Percentiles rank a stretch among this genome's conserved stretches.
phyloP scores from a whole-genome alignment of 2,329 filamentous ascomycete species.

The Cordyceps pruinosa region DNA sequence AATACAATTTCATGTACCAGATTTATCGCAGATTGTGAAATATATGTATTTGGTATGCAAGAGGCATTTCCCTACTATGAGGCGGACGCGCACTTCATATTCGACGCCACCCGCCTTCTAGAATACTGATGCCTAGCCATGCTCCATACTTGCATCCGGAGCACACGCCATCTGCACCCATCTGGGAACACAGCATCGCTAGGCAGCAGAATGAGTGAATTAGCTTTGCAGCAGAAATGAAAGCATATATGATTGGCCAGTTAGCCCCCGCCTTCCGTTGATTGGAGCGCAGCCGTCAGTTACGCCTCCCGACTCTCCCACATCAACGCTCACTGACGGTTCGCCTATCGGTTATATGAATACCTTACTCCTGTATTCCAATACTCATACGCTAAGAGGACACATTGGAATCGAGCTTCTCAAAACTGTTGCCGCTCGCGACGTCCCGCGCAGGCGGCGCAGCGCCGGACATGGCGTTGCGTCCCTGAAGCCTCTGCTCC shows the following conservation, averaged over 20 bases:
- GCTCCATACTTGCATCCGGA: conserved; percentile 6
- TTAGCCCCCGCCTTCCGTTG: neutral
- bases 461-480: neutral
- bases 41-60: neutral
- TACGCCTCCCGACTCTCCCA: neutral
- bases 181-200: neutral
- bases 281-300: neutral
- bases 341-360: neutral
- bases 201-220: conserved; percentile 1
- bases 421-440: neutral
- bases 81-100: conserved; percentile 5
- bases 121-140: conserved; percentile 5
- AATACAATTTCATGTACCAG: too few species aligned
- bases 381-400: neutral
- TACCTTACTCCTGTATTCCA: neutral
- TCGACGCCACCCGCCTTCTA: neutral
- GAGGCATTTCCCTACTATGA: neutral
- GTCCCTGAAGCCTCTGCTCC: conserved; percentile 34
- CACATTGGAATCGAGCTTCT: neutral
- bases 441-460: neutral
- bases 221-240: too few species aligned
- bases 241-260: neutral
- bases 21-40: neutral
- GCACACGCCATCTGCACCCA: neutral
- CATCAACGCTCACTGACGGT: neutral